Conservation (phyloP, 257 asterid species). For the Datura wrightii region DNA sequence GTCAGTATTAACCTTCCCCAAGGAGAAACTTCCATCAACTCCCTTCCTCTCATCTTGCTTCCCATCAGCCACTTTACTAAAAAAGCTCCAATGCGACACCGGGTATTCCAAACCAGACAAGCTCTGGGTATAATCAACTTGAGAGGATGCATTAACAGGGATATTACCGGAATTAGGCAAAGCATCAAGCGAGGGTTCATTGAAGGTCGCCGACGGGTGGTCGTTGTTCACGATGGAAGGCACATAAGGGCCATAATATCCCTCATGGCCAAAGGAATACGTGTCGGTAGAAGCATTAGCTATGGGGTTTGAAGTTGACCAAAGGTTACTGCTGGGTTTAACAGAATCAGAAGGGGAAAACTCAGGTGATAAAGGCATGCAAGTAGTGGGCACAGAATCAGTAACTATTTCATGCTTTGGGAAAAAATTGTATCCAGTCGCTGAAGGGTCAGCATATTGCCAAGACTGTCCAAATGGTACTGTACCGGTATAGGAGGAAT, state of each 20-base stretch:
- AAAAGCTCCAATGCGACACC: conserved; percentile 52
- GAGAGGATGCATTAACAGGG: conserved; percentile 44
- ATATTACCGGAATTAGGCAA: conserved; percentile 49
- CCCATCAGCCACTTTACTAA: conserved; percentile 54
- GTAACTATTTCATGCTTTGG: conserved; percentile 41
- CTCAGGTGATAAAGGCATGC: conserved; percentile 41
- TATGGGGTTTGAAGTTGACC: conserved; percentile 52
- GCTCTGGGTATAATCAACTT: conserved; percentile 58
- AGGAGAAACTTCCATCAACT: conserved; percentile 43
- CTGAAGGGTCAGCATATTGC: conserved; percentile 57
- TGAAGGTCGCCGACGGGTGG: conserved; percentile 39
- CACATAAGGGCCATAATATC: conserved; percentile 54
- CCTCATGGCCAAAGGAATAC: conserved; percentile 53
- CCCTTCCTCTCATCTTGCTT: conserved; percentile 53
- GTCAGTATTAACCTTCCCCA: conserved; percentile 45
- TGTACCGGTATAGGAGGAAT: conserved; percentile 41
- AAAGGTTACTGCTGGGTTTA: conserved; percentile 41
- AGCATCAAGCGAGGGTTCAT: conserved; percentile 47
- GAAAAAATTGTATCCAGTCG: conserved; percentile 42
- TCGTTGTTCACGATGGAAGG: conserved; percentile 50
- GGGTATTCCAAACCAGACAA: conserved; percentile 65
- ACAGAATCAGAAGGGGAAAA: conserved; percentile 48
- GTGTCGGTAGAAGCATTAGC: conserved; percentile 37
- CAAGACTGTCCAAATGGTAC: conserved; percentile 58
- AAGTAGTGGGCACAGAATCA: conserved; percentile 50